phyloP scores from a whole-genome alignment of 2,329 filamentous ascomycete genomes.

The Talaromyces verruculosus region DNA sequence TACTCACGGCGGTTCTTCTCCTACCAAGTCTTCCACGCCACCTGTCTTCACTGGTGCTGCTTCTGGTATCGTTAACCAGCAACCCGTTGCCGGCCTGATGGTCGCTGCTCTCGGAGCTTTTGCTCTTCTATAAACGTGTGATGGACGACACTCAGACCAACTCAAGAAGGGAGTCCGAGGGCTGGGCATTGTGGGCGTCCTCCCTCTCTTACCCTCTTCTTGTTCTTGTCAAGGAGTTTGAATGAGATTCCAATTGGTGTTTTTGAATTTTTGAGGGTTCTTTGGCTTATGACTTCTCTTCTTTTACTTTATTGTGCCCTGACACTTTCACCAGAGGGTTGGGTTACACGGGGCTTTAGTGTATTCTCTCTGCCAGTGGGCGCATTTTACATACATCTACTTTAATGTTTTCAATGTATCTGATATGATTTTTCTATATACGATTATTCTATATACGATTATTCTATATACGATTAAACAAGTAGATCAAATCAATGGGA shows the following conservation, averaged over 20 bases:
- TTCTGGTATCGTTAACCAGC: constrained; percentile 27
- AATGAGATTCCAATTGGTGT: not conserved
- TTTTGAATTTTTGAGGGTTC: not conserved
- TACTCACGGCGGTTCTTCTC: not conserved
- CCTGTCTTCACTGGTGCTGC: constrained; percentile 38
- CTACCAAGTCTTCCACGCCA: constrained; percentile 9
- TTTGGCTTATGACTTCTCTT: constrained; percentile 5
- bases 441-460: not conserved
- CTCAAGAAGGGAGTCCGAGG: not conserved
- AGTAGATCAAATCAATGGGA: not conserved
- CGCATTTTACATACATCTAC: constrained; percentile 13
- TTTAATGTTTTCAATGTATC: constrained; percentile 17
- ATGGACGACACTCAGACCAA: not conserved
- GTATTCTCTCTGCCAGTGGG: constrained; percentile 10
- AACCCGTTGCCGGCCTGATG: constrained; percentile 39
- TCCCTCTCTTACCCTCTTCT: not conserved
- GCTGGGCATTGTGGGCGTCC: not conserved
- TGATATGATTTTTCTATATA: constrained; percentile 2
- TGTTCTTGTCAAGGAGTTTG: not conserved
- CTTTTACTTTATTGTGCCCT: not conserved
- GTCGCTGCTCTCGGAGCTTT: constrained; percentile 40
- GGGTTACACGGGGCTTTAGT: not conserved
- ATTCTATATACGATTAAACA: constrained; percentile 1
- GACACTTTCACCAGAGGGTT: not conserved
- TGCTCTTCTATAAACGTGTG: constrained; percentile 37